Percentiles rank a stretch among this genome's conserved stretches.
phyloP scores from a whole-genome alignment of 345 rosid genomes.

The Carallia pectinifolia region DNA sequence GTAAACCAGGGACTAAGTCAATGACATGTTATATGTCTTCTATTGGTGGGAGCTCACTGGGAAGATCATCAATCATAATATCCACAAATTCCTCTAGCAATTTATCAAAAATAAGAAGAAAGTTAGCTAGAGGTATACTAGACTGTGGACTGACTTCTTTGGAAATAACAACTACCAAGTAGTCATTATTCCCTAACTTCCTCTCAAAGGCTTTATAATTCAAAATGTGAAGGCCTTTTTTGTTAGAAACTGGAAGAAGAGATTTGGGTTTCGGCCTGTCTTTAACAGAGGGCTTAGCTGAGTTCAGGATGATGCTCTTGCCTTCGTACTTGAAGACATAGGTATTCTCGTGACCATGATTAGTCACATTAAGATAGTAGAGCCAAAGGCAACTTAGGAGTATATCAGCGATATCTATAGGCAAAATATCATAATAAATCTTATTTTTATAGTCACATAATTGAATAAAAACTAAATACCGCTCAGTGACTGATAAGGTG shows the following conservation, averaged over 20 bases:
- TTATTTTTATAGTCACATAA: background rate
- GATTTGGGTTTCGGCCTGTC: background rate
- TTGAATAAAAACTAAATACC: background rate
- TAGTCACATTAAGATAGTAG: background rate
- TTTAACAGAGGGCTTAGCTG: background rate
- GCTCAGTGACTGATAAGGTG: background rate
- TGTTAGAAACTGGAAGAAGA: background rate
- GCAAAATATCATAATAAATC: background rate
- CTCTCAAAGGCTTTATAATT: background rate
- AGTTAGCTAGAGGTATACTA: background rate
- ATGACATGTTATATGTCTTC: no score
- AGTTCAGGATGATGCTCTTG: background rate
- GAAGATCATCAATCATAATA: no score
- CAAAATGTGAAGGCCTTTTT: background rate
- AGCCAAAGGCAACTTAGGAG: background rate
- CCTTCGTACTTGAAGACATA: background rate
- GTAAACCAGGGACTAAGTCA: no score
- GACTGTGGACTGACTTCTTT: background rate
- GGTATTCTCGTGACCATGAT: background rate
- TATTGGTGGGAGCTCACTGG: no score
- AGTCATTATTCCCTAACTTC: background rate
- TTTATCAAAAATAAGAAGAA: background rate
- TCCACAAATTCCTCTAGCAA: background rate
- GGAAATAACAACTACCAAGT: background rate
- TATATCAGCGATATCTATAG: background rate